Evolutionary conservation across 2,329 filamentous ascomycete species (phyloP), one percentile per base, ranked within the genome.

Genomic region (Cladobotryum mycophilum): DNA sequence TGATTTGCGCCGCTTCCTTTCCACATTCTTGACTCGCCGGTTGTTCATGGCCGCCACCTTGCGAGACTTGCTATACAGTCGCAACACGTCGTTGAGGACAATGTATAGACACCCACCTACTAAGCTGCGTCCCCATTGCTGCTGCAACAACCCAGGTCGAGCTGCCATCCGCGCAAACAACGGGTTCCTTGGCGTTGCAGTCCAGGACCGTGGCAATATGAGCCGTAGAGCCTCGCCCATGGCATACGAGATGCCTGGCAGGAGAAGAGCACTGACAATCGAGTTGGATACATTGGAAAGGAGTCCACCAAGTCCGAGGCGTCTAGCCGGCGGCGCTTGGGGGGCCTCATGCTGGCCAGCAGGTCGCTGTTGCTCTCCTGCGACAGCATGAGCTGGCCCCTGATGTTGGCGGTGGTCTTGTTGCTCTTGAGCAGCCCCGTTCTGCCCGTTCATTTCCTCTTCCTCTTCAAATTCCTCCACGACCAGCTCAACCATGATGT

Each of bases 71-170:
- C 77, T 75, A 61, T 84, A 86, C 20, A 87, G 66, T 51, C 73
- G 70, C 46, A 85, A 70, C 3, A 73, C 74, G 59, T 87, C 83
- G 66, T 92, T 93, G 47, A 96, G 67, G 9, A 96, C 84, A 14
- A 97, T 84, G 61, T 92, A 96, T 17, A 95, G 70, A 64, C 89
- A 93, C 0, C 93, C 93, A 1, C 93, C 93, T 1, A 93, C 78
- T 3, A 99, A 74, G 61, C 88, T 96, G 50, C 93, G 78, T 1
- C 90, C 93, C 89, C 93, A 97, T 52, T 85, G 82, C 58, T 87
- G 81, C 62, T 93, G 88, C 33, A 99, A 67, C 22, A 97, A 73
- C 0, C 87, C 85, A 0, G 80, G 80, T 3, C 78, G 73, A 35
- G 73, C 54, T 11, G 56, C 56, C 14, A 53, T 43, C 3, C 56